Evolutionary conservation across 2,329 filamentous ascomycete species (phyloP).

Genomic region (Penicillium concentricum): DNA sequence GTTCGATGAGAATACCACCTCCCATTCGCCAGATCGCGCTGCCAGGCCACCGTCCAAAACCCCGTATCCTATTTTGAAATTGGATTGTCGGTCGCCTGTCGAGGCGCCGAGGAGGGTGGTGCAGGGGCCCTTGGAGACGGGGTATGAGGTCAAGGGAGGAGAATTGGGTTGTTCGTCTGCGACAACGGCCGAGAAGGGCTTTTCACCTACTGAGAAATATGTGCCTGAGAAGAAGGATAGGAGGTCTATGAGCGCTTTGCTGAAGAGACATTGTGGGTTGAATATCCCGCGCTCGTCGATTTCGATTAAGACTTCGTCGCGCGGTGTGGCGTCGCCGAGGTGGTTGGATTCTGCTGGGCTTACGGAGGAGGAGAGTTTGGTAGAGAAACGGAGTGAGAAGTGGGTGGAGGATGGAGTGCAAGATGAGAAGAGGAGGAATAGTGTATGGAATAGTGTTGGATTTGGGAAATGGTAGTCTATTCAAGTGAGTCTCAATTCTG

Average conservation of each 20-base stretch:
- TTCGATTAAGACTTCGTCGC: constrained; percentile 10
- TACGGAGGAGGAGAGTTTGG: constrained; percentile 11
- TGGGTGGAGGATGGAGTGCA: constrained; percentile 16
- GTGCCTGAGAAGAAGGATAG: constrained; percentile 6
- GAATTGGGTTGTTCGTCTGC: background rate
- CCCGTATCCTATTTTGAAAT: constrained; percentile 20
- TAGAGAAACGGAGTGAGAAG: constrained; percentile 14
- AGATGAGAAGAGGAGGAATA: constrained; percentile 3
- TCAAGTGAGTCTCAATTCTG: background rate
- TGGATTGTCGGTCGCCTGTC: constrained; percentile 16
- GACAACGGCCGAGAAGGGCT: background rate
- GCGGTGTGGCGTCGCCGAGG: constrained; percentile 1
- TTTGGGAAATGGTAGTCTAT: constrained; percentile 1
- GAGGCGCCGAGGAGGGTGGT: constrained; percentile 12
- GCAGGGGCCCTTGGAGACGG: constrained; percentile 10
- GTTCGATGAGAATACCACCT: constrained; percentile 6
- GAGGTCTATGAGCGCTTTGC: constrained; percentile 15
- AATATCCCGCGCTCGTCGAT: constrained; percentile 14
- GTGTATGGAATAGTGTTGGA: constrained; percentile 8
- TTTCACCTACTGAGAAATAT: background rate
- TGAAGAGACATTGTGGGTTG: constrained; percentile 14
- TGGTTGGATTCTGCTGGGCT: constrained; percentile 14
- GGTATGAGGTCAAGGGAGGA: background rate
- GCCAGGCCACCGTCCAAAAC: constrained; percentile 5
- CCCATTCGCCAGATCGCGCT: background rate